These are phyloP conservation scores for Colletotrichum sp. DNA, from an alignment of 2,329 filamentous ascomycete species.

Conservation along the genomic window DNA sequence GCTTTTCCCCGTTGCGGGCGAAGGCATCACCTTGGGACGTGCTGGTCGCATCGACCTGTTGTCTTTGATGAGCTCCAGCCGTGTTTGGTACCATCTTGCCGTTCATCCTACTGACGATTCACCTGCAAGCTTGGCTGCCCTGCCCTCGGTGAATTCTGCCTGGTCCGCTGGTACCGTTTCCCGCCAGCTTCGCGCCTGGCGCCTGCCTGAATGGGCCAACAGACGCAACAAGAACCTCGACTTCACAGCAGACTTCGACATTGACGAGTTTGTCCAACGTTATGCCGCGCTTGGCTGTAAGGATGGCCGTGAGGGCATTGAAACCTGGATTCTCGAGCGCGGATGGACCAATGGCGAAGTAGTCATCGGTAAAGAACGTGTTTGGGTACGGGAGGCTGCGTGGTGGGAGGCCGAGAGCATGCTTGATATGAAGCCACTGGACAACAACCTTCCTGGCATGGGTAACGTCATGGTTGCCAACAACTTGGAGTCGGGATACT, in stretches of 20 bases:
- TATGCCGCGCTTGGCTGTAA: conserved; percentile 86
- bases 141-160: conserved; percentile 75
- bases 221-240: conserved; percentile 89
- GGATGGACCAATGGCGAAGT: conserved; percentile 99
- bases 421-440: conserved; percentile 83
- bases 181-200: conserved; percentile 90
- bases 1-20: conserved; percentile 76
- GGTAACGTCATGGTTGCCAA: conserved; percentile 46
- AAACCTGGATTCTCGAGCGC: conserved; percentile 91
- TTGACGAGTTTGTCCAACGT: conserved; percentile 87
- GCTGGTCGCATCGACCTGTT: conserved; percentile 80
- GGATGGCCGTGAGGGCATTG: conserved; percentile 89
- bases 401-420: conserved; percentile 99
- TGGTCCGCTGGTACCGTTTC: conserved; percentile 96
- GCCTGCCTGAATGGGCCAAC: conserved; percentile 95
- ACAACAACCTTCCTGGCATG: conserved; percentile 37
- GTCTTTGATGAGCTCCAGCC: conserved; percentile 77
- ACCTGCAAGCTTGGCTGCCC: conserved; percentile 74
- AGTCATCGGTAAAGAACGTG: conserved; percentile 84
- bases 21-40: conserved; percentile 83
- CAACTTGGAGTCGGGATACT: conserved; percentile 76
- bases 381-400: conserved; percentile 92
- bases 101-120: conserved; percentile 90
- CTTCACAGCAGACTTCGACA: conserved; percentile 95
- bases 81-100: conserved; percentile 93